Conservation (phyloP, 2,329 filamentous ascomycete genomes). For the Xylariaceae sp. region DNA sequence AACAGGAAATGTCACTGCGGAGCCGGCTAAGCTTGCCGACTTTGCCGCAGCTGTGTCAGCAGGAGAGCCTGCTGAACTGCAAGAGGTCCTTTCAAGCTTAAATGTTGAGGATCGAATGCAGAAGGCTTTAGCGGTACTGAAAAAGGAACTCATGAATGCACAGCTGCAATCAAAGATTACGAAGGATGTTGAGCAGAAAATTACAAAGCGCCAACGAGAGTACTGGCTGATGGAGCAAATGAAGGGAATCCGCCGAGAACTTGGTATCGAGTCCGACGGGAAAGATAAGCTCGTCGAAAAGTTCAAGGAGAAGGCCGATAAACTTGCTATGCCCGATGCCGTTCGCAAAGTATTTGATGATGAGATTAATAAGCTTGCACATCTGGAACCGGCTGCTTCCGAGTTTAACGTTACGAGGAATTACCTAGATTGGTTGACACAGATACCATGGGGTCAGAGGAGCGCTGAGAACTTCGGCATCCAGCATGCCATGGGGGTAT, state of each 20-base stretch:
- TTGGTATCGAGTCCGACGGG: slow-evolving; percentile 94
- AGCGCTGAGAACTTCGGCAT: slow-evolving; percentile 97
- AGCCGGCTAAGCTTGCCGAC: slow-evolving; percentile 91
- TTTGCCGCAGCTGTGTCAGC: slow-evolving; percentile 97
- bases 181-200: slow-evolving; percentile 96
- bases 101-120: slow-evolving; percentile 90
- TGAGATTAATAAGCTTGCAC: slow-evolving; percentile 93
- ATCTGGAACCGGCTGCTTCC: slow-evolving; percentile 90
- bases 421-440: slow-evolving; percentile 97
- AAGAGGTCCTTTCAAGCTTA: slow-evolving; percentile 82
- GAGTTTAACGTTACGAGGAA: slow-evolving; percentile 99
- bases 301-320: slow-evolving; percentile 91
- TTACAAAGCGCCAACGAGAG: slow-evolving; percentile 93
- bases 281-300: slow-evolving; percentile 98
- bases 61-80: slow-evolving; percentile 85
- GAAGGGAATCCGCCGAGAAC: slow-evolving; percentile 94
- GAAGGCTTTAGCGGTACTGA: slow-evolving; percentile 86
- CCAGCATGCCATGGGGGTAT: slow-evolving; percentile 78
- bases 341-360: slow-evolving; percentile 98
- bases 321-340: slow-evolving; percentile 92
- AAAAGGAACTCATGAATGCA: slow-evolving; percentile 98
- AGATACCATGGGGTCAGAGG: slow-evolving; percentile 94
- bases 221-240: slow-evolving; percentile 99
- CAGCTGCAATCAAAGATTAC: slow-evolving; percentile 95
- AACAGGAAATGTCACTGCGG: slow-evolving; percentile 88